phyloP scores from a whole-genome alignment of 176 grass and related monocot genomes.

The Saccharum spontaneum region DNA sequence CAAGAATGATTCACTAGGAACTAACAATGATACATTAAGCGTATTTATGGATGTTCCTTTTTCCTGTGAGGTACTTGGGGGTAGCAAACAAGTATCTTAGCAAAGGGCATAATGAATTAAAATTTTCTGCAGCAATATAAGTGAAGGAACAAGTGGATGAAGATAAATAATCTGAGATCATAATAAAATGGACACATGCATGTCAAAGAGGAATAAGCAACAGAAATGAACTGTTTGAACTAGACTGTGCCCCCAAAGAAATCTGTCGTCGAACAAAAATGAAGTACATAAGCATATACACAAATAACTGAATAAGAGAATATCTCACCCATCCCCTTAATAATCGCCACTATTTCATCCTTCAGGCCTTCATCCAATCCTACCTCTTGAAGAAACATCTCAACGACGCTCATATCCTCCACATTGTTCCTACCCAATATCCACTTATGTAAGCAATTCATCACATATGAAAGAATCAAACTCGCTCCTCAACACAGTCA shows the following conservation, averaged over 20 bases:
- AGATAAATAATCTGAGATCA: not conserved
- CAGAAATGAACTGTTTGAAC: not conserved
- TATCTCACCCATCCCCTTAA: conserved; percentile 84
- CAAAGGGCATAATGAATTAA: not conserved
- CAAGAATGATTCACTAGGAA: not conserved
- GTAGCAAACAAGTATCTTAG: not conserved
- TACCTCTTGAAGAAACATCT: conserved; percentile 63
- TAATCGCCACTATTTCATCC: conserved; percentile 68
- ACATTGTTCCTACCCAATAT: conserved; percentile 53
- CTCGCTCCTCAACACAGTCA: not conserved
- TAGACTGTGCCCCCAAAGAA: not conserved
- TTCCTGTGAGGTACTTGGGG: not conserved
- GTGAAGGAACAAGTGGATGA: not conserved
- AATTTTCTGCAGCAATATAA: not conserved
- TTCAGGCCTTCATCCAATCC: conserved; percentile 54
- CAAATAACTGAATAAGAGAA: not conserved
- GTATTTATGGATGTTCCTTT: not conserved
- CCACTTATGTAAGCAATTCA: conserved; percentile 18
- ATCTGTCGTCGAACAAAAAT: not conserved
- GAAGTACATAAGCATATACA: not conserved
- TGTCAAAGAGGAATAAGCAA: not conserved
- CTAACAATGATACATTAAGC: not conserved
- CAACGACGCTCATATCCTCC: conserved; percentile 69
- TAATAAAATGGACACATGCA: conserved; percentile 20
- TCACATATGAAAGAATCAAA: not conserved